Percentiles rank a stretch among this genome's conserved stretches.
phyloP scores from a whole-genome alignment of 2,329 filamentous ascomycete genomes.

The Calycina marina region DNA sequence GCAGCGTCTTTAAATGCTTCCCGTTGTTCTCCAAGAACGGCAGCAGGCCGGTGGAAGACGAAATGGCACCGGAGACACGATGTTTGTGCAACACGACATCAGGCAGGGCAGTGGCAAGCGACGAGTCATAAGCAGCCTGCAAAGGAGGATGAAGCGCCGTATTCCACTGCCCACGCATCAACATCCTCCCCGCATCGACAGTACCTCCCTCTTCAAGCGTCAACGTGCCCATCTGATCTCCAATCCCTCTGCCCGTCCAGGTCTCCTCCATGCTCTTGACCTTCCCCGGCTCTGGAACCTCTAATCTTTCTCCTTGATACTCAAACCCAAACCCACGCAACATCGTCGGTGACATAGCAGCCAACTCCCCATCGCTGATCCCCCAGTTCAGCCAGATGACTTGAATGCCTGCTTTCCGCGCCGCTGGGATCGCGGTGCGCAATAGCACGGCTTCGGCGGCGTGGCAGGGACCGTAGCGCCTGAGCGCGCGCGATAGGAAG shows the following conservation, averaged over 20 bases:
- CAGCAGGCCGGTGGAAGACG: no score
- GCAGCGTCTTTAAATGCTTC: conserved; percentile 32
- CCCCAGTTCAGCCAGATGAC: conserved; percentile 3
- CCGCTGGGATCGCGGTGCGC: not conserved
- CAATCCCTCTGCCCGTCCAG: conserved; percentile 28
- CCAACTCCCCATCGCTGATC: conserved; percentile 1
- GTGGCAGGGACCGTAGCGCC: conserved; percentile 28
- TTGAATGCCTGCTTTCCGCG: not conserved
- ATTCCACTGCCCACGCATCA: conserved; percentile 43
- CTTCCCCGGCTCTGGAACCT: no score
- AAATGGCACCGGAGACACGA: conserved; percentile 40
- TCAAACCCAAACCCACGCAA: conserved; percentile 32
- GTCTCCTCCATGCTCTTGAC: conserved; percentile 8
- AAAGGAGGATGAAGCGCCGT: conserved; percentile 34
- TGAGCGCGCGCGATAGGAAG: conserved; percentile 31
- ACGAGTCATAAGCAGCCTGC: no score
- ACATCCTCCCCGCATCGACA: conserved; percentile 24
- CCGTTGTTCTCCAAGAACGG: conserved; percentile 25
- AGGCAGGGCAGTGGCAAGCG: conserved; percentile 22
- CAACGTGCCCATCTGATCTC: conserved; percentile 30
- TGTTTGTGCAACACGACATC: conserved; percentile 42
- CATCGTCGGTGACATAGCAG: not conserved
- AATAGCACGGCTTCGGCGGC: conserved; percentile 21
- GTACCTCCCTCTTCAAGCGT: conserved; percentile 7
- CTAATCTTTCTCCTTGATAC: no score